Percentiles rank a stretch among this genome's conserved stretches.
phyloP scores from a whole-genome alignment of 202 grass and related monocot genomes.

The Musa balbisiana region DNA sequence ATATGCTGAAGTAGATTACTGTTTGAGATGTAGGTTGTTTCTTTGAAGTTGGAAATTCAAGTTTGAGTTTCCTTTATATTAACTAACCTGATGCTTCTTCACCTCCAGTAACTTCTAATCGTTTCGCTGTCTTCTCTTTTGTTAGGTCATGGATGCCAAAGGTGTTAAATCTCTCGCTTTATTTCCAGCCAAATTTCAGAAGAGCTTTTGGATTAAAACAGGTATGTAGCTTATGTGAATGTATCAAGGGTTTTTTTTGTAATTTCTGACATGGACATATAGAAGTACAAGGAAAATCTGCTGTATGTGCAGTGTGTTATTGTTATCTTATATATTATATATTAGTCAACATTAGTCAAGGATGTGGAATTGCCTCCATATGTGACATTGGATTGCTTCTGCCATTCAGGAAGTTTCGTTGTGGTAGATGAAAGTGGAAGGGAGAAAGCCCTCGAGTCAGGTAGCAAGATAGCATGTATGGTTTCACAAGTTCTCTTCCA shows the following conservation, averaged over 20 bases:
- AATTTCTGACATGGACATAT: neutral
- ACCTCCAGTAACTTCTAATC: neutral
- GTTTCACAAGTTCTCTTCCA: conserved; percentile 83
- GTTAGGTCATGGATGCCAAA: conserved; percentile 66
- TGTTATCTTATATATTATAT: neutral
- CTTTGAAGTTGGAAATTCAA: neutral
- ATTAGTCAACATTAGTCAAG: no score
- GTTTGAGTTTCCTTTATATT: neutral
- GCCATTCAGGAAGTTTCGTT: conserved; percentile 63
- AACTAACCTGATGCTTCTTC: neutral
- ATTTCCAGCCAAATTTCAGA: conserved; percentile 88
- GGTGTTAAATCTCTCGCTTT: conserved; percentile 68
- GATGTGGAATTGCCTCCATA: no score
- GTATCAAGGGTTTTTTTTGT: neutral
- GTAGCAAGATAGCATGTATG: conserved; percentile 79
- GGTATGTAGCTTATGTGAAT: conserved; percentile 22
- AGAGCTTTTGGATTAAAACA: conserved; percentile 94
- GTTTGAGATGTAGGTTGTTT: neutral
- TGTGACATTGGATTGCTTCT: neutral
- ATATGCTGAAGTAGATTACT: neutral
- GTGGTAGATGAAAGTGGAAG: conserved; percentile 70
- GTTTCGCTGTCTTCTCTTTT: conserved; percentile 17
- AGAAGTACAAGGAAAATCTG: neutral
- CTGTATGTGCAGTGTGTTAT: neutral
- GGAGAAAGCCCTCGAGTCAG: conserved; percentile 74